Evolutionary conservation across 2,329 filamentous ascomycete species (phyloP), one percentile per base, ranked within the genome.

Genomic region (Neocatenulostroma microsporum): DNA sequence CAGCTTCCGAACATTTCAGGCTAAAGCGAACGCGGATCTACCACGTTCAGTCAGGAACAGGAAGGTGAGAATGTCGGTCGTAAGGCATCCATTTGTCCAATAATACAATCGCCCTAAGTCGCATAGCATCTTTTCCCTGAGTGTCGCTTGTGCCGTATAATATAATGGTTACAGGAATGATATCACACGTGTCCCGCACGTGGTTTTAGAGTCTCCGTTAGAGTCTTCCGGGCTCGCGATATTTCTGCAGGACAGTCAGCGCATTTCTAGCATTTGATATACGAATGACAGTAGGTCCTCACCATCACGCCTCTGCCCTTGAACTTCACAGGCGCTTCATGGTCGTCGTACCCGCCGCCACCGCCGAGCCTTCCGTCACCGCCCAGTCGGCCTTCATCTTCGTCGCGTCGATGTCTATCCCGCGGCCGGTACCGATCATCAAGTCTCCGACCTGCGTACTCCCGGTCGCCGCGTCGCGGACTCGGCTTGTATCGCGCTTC

Each of bases 241-340:
- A 46, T 21, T 45, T 47, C 32, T 32, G 14, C 7, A 13, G n/a
- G n/a, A n/a, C n/a, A n/a, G n/a, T n/a, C n/a, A n/a, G n/a, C n/a
- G n/a, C n/a, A n/a, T n/a, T n/a, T n/a, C n/a, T n/a, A n/a, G n/a
- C n/a, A n/a, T n/a, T n/a, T n/a, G n/a, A n/a, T n/a, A n/a, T n/a
- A n/a, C n/a, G n/a, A n/a, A n/a, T n/a, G n/a, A n/a, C n/a, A n/a
- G n/a, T n/a, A n/a, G n/a, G n/a, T n/a, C n/a, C n/a, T 21, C 7
- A 32, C n/a, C 61, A 64, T 64, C 21, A 54, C 53, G 13, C 61
- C 61, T 28, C 61, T 39, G n/a, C 61, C 61, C 39, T 63, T 62
- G 49, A 61, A 63, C 42, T 61, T 59, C 19, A 63, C 54, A 3
- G 53, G 51, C 28, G 51, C 46, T 11, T 53, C 58, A 13, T 51